Evolutionary conservation across 2,329 filamentous ascomycete species (phyloP), one percentile per base, ranked within the genome.

Genomic region (Stachybotrys elegans): DNA sequence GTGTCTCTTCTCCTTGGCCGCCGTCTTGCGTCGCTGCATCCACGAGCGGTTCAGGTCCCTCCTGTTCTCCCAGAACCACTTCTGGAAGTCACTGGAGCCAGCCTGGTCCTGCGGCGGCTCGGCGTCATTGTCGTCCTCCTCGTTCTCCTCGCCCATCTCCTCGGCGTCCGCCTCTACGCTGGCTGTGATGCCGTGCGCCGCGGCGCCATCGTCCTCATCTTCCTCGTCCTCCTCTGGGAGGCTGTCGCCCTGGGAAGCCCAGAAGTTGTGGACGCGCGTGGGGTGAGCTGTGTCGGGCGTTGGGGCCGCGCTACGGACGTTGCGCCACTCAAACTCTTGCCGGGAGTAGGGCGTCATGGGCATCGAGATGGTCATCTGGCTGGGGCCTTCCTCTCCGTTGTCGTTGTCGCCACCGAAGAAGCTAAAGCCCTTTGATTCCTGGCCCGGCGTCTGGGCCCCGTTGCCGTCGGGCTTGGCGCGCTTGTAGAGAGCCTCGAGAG

Each of bases 401-500:
- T 68, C 64, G 14, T 69, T 57, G 14, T 70, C 65, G 16, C 67
- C 63, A 20, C 67, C 73, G 60, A 95, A 95, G 69, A 96, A 96
- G 60, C 76, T 89, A 64, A 96, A 95, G 11, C 71, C 54, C 70
- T 84, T 43, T 60, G 79, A 47, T 69, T 77, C 52, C 56, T 70
- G 48, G 47, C 56, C 48, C 27, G 60, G 51, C 1, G 58, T 51
- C 27, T 51, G 48, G 40, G 52, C 42, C 54, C 69, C 21, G 51
- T 51, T 48, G 39, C 52, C 41, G 54, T 69, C 21, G 50, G 70
- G 63, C 27, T 79, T 75, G 22, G 79, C 66, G 5, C 81, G 81
- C 68, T 96, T 97, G 75, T 94, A 98, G 3, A 97, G 77, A 1
- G 89, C 89, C 69, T 97, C 91, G 2, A 97, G 76, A 0, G 93